These are phyloP conservation scores for Zasmidium cellare DNA, from an alignment of 2,329 filamentous ascomycete species.

Conservation along the genomic window DNA sequence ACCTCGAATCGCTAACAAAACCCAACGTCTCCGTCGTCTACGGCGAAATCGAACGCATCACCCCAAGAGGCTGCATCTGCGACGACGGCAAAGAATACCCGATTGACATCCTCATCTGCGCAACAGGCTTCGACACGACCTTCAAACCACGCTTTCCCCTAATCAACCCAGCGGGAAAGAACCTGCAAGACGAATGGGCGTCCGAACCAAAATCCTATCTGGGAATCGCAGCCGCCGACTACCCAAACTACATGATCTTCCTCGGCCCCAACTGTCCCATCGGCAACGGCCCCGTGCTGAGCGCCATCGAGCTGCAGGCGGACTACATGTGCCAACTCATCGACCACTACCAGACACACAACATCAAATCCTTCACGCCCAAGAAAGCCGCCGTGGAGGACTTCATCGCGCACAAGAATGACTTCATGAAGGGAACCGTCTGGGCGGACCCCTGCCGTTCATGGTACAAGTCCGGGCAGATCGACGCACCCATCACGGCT, in stretches of 20 bases:
- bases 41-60: slow-evolving; percentile 30
- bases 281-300: slow-evolving; percentile 15
- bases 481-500: slow-evolving; percentile 6
- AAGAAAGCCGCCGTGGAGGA: slow-evolving; percentile 38
- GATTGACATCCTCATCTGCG: slow-evolving; percentile 56
- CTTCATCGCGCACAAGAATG: slow-evolving; percentile 44
- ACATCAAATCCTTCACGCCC: slow-evolving; percentile 33
- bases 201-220: slow-evolving; percentile 15
- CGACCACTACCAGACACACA: slow-evolving; percentile 20
- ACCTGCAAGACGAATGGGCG: slow-evolving; percentile 15
- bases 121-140: slow-evolving; percentile 58
- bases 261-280: slow-evolving; percentile 19
- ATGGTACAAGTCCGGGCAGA: slow-evolving; percentile 55
- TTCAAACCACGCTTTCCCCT: slow-evolving; percentile 19
- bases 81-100: slow-evolving; percentile 27
- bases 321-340: slow-evolving; percentile 20
- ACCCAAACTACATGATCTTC: slow-evolving; percentile 20
- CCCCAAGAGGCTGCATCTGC: slow-evolving; percentile 31
- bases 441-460: slow-evolving; percentile 41
- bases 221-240: slow-evolving; percentile 12
- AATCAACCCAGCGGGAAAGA: slow-evolving; percentile 3
- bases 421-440: slow-evolving; percentile 16
- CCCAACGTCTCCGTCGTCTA: slow-evolving; percentile 33
- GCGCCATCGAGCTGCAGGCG: slow-evolving; percentile 17
- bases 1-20: slow-evolving; percentile 39